These are phyloP conservation scores for Daedalea quercina DNA, from an alignment of 768 basidiomycete species.

Conservation along the genomic window DNA sequence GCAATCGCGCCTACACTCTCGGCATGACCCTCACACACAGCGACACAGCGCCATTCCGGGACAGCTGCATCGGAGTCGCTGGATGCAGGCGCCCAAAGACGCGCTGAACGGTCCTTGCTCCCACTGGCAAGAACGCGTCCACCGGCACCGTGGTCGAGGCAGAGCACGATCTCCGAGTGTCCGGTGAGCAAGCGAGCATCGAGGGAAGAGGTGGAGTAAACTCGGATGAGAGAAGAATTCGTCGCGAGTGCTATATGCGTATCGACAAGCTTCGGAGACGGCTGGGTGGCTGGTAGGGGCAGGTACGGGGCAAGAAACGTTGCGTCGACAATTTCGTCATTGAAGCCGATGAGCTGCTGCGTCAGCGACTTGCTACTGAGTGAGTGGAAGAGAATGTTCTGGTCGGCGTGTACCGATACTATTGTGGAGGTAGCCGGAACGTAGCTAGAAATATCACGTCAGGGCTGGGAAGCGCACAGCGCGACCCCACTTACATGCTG, in stretches of 20 bases:
- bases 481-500: constrained; percentile 56
- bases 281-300: constrained; percentile 15
- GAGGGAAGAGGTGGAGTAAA: constrained; percentile 71
- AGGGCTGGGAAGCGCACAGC: neutral
- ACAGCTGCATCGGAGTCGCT: constrained; percentile 1
- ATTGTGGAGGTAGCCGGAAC: constrained; percentile 56
- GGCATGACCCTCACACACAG: constrained; percentile 87
- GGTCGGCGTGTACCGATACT: constrained; percentile 88
- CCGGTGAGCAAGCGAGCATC: constrained; percentile 85
- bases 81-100: constrained; percentile 60
- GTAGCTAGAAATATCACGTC: constrained; percentile 45
- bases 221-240: constrained; percentile 90
- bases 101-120: constrained; percentile 85
- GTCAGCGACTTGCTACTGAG: constrained; percentile 54
- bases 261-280: constrained; percentile 33
- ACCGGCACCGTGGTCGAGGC: constrained; percentile 61
- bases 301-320: constrained; percentile 55
- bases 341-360: constrained; percentile 91
- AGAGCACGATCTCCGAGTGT: constrained; percentile 88
- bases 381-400: constrained; percentile 92
- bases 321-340: constrained; percentile 95
- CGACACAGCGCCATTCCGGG: constrained; percentile 67
- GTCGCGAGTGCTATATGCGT: constrained; percentile 90
- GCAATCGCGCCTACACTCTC: constrained; percentile 91
- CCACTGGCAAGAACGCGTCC: constrained; percentile 81